Evolutionary conservation across 805 yeast genomes (phyloP), one percentile per base, ranked within the genome.

Genomic region (Metschnikowia reukaufii): DNA sequence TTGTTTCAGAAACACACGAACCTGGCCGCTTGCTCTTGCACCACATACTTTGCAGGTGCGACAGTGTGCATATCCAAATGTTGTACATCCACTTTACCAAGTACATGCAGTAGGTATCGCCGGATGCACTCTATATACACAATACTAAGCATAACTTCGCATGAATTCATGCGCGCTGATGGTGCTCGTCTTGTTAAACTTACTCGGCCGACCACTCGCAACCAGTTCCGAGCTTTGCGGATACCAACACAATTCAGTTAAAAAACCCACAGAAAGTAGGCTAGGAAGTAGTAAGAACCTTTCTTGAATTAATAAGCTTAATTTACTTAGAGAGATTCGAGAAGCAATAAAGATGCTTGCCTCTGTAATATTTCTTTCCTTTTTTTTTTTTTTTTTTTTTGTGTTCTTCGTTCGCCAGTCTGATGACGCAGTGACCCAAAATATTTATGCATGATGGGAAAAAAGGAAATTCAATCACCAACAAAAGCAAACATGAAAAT

Each of bases 21-120:
- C 18, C 23, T 25, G 39, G 44, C 36, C 32, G 44, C 32, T 40
- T 32, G 37, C 44, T 32, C 19, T 21, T 32, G 44, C 44, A 31
- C 31, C 33, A 29, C 13, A 25, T 25, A 17, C 34, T 12, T 25
- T 21, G 31, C 39, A 21, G 16, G 30, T 19, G 13, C 30, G 17
- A 18, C 30, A 9, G 7, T 15, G n/a, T 20, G 23, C 25, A 35
- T 19, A 35, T 19, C 12, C 29, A 25, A 13, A 13, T 25, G 29
- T 25, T 25, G 29, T 13, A 25, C 12, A 25, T 25, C 29, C 12
- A 13, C 29, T 25, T n/a, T n/a, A n/a, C n/a, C n/a, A n/a, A n/a
- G n/a, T 4, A 25, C 29, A 4, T 2, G 29, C 12, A 13, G 29
- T 13, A 9, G 8, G 29, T 25, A 25, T 25, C 4, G 3, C n/a